phyloP scores from a whole-genome alignment of 1,139 yeast genomes.

The Kodamaea plutei region DNA sequence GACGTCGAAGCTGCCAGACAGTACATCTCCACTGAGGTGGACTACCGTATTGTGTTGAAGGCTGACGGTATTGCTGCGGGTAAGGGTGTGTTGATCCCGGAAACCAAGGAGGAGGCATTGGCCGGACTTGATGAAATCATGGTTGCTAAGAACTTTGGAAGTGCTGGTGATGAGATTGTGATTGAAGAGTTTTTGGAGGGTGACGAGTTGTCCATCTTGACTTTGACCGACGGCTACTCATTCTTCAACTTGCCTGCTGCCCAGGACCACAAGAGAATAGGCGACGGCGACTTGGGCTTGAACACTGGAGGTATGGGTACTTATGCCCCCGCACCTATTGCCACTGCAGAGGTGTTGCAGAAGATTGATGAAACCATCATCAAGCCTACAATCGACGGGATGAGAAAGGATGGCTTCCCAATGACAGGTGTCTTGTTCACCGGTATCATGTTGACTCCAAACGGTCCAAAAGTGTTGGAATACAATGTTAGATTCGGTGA shows the following conservation, averaged over 20 bases:
- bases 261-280: conserved; percentile 95
- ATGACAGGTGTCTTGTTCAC: conserved; percentile 95
- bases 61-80: conserved; percentile 99
- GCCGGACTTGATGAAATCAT: conserved; percentile 83
- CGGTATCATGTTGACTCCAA: conserved; percentile 85
- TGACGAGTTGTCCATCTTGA: conserved; percentile 90
- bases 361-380: conserved; percentile 70
- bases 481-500: conserved; percentile 98
- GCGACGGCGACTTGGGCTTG: conserved; percentile 88
- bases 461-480: conserved; percentile 91
- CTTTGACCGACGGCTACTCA: conserved; percentile 92
- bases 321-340: conserved; percentile 95
- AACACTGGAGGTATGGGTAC: conserved; percentile 99
- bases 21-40: conserved; percentile 55
- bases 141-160: conserved; percentile 86
- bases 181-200: conserved; percentile 96
- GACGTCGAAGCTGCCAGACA: conserved; percentile 68
- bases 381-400: conserved; percentile 91
- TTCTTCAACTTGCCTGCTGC: conserved; percentile 92
- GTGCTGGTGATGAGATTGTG: conserved; percentile 94
- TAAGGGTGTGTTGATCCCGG: conserved; percentile 94
- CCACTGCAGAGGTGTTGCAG: conserved; percentile 62
- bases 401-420: conserved; percentile 94
- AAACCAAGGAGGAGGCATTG: conserved; percentile 76
- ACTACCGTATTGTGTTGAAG: conserved; percentile 84